These are phyloP conservation scores for Fusarium sp. DNA, from an alignment of 2,329 filamentous ascomycete species.

Conservation along the genomic window DNA sequence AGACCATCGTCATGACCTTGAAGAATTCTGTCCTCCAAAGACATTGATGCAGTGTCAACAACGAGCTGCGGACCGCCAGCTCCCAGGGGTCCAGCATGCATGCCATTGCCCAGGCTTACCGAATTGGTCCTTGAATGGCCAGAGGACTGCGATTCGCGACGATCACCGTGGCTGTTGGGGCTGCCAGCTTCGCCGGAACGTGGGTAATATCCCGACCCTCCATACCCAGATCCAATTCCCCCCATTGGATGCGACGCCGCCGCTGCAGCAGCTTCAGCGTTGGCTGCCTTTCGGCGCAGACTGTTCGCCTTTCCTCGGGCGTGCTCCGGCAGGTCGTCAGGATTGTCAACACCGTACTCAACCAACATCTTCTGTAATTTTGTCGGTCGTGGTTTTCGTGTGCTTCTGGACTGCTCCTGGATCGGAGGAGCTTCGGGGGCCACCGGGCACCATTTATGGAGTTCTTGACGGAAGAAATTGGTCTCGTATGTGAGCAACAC, in stretches of 20 bases:
- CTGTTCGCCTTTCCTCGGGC: constrained; percentile 81
- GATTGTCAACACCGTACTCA: constrained; percentile 87
- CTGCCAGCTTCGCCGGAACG: constrained; percentile 27
- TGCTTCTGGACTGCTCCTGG: constrained; percentile 87
- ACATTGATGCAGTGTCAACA: constrained; percentile 52
- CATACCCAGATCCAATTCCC: constrained; percentile 36
- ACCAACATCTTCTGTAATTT: constrained; percentile 96
- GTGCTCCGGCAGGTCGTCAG: constrained; percentile 87
- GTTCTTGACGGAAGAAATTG: constrained; percentile 96
- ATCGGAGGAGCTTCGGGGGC: constrained; percentile 87
- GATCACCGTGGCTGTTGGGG: constrained; percentile 42
- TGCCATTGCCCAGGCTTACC: constrained; percentile 52
- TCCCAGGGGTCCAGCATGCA: constrained; percentile 57
- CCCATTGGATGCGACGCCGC: constrained; percentile 32
- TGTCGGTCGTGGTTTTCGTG: constrained; percentile 92
- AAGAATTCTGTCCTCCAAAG: constrained; percentile 62
- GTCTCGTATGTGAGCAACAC: constrained; percentile 91
- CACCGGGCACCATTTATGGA: constrained; percentile 94
- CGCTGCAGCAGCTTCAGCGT: constrained; percentile 61
- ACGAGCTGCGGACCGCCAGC: constrained; percentile 55
- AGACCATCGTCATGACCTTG: constrained; percentile 57
- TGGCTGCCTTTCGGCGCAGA: constrained; percentile 75
- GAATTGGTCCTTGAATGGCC: constrained; percentile 48
- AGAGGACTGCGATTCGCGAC: constrained; percentile 36
- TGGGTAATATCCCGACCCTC: constrained; percentile 40